These are phyloP conservation scores for Cyclanthera cordifolia DNA, from an alignment of 306 rosid species.

Conservation along the genomic window DNA sequence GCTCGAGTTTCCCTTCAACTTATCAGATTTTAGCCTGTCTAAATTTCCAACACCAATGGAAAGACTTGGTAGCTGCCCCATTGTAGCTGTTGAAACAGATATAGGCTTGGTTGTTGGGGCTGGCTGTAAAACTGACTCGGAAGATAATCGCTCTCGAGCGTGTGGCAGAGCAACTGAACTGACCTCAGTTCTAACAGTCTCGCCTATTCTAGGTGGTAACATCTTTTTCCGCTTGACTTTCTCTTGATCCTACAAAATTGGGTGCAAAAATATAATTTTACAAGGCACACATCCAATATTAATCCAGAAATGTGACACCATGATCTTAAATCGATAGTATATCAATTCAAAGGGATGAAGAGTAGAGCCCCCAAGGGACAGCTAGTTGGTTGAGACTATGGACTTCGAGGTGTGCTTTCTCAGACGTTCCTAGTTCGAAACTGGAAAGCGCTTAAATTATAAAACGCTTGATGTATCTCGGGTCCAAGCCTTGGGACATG, in stretches of 20 bases:
- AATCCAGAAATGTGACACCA: not conserved
- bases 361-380: too few species aligned
- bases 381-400: too few species aligned
- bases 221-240: conserved; percentile 68
- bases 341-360: not conserved
- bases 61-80: conserved; percentile 40
- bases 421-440: too few species aligned
- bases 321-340: not conserved
- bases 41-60: conserved; percentile 28
- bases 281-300: not conserved
- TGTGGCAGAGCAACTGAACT: conserved; percentile 43
- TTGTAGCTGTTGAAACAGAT: conserved; percentile 24
- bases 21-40: conserved; percentile 50
- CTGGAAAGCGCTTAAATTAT: too few species aligned
- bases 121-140: conserved; percentile 44
- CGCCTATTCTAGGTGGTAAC: conserved; percentile 49
- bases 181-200: conserved; percentile 35
- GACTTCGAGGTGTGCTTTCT: too few species aligned
- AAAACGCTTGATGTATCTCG: too few species aligned
- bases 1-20: conserved; percentile 50
- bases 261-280: not conserved
- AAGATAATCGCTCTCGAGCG: conserved; percentile 37
- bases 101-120: conserved; percentile 36
- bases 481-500: too few species aligned
- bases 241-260: conserved; percentile 50